Evolutionary conservation across 495 filamentous ascomycete species (phyloP), one percentile per base, ranked within the genome.

Genomic region (Penicillium canariense): DNA sequence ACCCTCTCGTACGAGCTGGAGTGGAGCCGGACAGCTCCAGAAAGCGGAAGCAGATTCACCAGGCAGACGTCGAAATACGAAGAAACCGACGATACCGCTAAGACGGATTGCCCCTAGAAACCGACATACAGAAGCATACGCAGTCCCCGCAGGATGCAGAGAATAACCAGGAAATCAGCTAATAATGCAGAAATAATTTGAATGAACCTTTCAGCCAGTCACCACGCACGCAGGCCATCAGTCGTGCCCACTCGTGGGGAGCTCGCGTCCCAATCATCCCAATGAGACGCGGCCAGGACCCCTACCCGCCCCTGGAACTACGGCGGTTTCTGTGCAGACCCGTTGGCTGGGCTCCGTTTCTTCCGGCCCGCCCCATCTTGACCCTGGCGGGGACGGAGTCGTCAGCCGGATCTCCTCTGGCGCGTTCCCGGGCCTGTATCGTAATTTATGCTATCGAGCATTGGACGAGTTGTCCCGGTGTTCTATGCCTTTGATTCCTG

Each of bases 331-430:
- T 66, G 63, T 64, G 63, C 52, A 66, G 63, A 65, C 64, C 58
- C 61, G 50, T 59, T 66, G 62, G 52, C 46, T 58, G 38, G 58
- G 34, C 63, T 65, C 64, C 61, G 56, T 58, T 58, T 56, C 54
- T 65, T 67, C 64, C 64, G 61, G 56, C 43, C 63, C 53, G 50
- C 55, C 35, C 54, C 51, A 55, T 47, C 36, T 22, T 22, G 43
- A 62, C 56, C 52, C 55, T 59, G 61, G 55, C 55, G 59, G 49
- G 55, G 52, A 59, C 49, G 35, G 20, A 61, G 32, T 60, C 53
- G 59, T 58, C 55, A 61, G 59, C 55, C 25, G 52, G 55, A 59
- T 59, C 56, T 52, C 18, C 35, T 51, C 36, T 51, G 35, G 34
- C 23, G 31, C n/a, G 47, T 39, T 42, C 38, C 20, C 34, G 4